A percentile compares a stretch with the other conserved stretches of the same genome.
These are phyloP conservation scores for Cystobasidium onofrii DNA, from an alignment of 768 basidiomycete species.

Conservation along the genomic window DNA sequence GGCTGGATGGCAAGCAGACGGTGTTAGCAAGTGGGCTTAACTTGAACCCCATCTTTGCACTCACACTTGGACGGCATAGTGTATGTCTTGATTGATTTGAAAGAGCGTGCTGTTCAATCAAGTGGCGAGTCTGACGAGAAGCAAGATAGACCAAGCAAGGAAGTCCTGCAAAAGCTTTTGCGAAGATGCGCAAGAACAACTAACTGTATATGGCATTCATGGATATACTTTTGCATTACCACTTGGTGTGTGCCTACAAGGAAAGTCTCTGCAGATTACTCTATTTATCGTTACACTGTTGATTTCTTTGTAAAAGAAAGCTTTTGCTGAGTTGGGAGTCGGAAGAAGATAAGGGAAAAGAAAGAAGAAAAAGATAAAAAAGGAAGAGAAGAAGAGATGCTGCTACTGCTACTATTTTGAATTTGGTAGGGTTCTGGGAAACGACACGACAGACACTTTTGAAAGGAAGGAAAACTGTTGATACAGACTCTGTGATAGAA, in stretches of 20 bases:
- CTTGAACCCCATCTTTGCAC: too few relatives aligned
- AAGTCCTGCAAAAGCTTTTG: not conserved
- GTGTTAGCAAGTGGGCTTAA: too few relatives aligned
- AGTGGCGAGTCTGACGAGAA: not conserved
- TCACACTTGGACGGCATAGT: not conserved
- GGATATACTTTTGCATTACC: not conserved
- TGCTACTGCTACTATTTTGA: not conserved
- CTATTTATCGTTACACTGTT: constrained; percentile 7
- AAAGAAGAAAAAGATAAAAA: not conserved
- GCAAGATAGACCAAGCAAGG: not conserved
- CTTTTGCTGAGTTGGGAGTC: not conserved
- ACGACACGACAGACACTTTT: too few relatives aligned
- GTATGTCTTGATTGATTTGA: not conserved
- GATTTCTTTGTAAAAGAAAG: not conserved
- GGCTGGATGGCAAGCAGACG: not conserved
- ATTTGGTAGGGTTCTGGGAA: too few relatives aligned
- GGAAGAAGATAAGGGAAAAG: not conserved
- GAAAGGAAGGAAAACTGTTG: not conserved
- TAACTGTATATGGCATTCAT: too few relatives aligned
- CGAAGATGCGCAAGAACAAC: too few relatives aligned
- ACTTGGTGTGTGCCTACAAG: not conserved
- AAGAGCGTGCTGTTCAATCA: not conserved
- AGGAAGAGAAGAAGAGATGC: not conserved
- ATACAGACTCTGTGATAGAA: not conserved
- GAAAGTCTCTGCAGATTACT: not conserved